phyloP scores from a whole-genome alignment of 768 basidiomycete genomes.

The Mrakia frigida region DNA sequence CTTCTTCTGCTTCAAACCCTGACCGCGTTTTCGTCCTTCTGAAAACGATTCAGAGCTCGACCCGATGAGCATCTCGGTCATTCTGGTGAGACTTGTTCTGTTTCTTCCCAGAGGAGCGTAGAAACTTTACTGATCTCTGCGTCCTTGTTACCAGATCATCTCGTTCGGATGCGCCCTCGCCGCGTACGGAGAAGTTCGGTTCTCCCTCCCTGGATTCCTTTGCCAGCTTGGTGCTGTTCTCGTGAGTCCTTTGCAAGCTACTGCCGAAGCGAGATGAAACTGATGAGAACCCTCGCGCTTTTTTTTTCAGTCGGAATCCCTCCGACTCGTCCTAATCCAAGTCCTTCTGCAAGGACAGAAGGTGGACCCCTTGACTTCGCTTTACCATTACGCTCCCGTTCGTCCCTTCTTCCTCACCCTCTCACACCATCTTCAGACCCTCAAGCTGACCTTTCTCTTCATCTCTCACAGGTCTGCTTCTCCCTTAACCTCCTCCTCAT shows the following conservation, averaged over 20 bases:
- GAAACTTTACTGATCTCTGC: background rate
- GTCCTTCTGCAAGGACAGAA: conserved; percentile 86
- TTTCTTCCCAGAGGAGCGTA: too few species aligned
- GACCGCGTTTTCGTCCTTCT: too few species aligned
- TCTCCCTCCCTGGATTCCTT: conserved; percentile 79
- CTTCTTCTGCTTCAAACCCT: background rate
- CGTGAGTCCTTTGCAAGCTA: background rate
- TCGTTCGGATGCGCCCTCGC: conserved; percentile 62
- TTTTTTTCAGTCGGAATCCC: conserved; percentile 21
- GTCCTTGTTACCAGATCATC: conserved; percentile 52
- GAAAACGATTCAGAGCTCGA: conserved; percentile 10
- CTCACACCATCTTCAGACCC: background rate
- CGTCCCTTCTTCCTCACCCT: background rate
- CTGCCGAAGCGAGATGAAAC: background rate
- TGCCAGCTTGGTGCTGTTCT: conserved; percentile 66
- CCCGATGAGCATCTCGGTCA: conserved; percentile 11
- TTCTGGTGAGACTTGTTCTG: background rate
- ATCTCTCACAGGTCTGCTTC: conserved; percentile 54
- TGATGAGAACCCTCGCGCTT: background rate
- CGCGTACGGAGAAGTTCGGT: conserved; percentile 70
- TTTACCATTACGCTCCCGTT: conserved; percentile 66
- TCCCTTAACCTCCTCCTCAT: conserved; percentile 76
- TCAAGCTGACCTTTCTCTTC: background rate
- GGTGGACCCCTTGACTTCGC: conserved; percentile 94
- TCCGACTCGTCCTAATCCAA: conserved; percentile 90